Conservation (phyloP, 2,329 filamentous ascomycete genomes). For the Drechmeria coniospora region DNA sequence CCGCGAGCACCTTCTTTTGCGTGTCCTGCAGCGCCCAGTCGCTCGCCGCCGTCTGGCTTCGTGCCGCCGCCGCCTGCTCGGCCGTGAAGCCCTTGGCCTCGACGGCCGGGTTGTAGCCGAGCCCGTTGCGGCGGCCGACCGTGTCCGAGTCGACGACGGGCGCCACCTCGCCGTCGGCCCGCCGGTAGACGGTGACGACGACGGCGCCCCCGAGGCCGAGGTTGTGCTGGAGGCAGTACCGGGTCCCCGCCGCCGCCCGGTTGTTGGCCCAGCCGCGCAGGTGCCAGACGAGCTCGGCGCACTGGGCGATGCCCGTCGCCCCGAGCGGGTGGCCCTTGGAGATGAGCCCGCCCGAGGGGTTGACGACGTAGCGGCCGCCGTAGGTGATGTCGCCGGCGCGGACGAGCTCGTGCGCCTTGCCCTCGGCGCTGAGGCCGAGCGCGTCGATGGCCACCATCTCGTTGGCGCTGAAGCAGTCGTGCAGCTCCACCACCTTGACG, state of each 20-base stretch:
- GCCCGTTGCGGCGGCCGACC: slow-evolving; percentile 48
- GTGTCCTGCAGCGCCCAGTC: slow-evolving; percentile 66
- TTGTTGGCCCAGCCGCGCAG: slow-evolving; percentile 94
- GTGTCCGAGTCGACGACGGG: slow-evolving; percentile 42
- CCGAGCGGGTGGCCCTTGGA: slow-evolving; percentile 92
- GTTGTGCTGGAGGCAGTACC: slow-evolving; percentile 76
- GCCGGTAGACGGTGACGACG: slow-evolving; percentile 78
- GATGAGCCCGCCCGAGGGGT: slow-evolving; percentile 87
- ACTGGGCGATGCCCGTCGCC: slow-evolving; percentile 88
- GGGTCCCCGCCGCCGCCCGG: slow-evolving; percentile 52
- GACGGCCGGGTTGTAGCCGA: slow-evolving; percentile 87
- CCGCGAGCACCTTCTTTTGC: slow-evolving; percentile 24
- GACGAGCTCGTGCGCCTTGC: slow-evolving; percentile 86
- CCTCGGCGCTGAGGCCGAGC: slow-evolving; percentile 59
- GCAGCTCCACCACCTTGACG: slow-evolving; percentile 75
- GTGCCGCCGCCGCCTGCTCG: slow-evolving; percentile 54
- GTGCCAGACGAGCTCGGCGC: slow-evolving; percentile 90
- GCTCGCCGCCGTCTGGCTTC: slow-evolving; percentile 48
- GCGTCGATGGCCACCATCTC: slow-evolving; percentile 86
- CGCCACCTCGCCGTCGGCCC: slow-evolving; percentile 59
- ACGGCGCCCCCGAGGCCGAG: slow-evolving; percentile 81
- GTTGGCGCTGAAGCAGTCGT: slow-evolving; percentile 94
- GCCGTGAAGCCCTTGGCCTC: slow-evolving; percentile 79
- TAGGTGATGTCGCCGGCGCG: slow-evolving; percentile 82
- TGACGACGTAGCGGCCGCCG: slow-evolving; percentile 68